Percentiles rank a stretch among this genome's conserved stretches.
These are phyloP conservation scores for Alloteropsis semialata DNA, from an alignment of 176 grass and related monocot genomes.

Conservation along the genomic window DNA sequence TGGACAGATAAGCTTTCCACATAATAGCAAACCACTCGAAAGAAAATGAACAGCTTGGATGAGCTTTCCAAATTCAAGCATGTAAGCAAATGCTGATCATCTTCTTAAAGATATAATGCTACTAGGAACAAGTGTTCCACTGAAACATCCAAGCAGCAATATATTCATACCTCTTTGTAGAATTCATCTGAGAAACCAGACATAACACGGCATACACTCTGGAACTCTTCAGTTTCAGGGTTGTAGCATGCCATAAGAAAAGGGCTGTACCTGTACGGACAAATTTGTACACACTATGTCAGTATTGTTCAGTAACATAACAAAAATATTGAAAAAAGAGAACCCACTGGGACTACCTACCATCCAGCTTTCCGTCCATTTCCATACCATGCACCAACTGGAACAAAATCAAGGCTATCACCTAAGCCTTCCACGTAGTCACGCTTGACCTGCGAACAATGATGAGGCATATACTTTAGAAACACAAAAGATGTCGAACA, in stretches of 20 bases:
- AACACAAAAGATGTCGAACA: constrained; percentile 17
- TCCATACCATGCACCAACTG: constrained; percentile 91
- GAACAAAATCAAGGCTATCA: constrained; percentile 89
- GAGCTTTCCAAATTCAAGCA: neutral
- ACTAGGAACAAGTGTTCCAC: neutral
- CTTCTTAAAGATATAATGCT: constrained; percentile 5
- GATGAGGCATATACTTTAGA: constrained; percentile 16
- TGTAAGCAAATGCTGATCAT: neutral
- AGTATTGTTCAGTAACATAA: constrained; percentile 2
- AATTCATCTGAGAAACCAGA: constrained; percentile 91
- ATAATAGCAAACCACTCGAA: neutral
- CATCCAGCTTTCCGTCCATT: constrained; percentile 96
- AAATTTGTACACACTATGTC: constrained; percentile 2
- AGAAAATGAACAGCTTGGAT: neutral
- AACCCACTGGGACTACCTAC: constrained; percentile 30
- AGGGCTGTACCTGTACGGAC: constrained; percentile 78
- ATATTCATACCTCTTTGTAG: constrained; percentile 78
- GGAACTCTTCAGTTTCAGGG: constrained; percentile 85
- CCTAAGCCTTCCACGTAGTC: constrained; percentile 94
- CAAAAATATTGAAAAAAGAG: neutral
- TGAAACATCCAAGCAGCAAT: neutral
- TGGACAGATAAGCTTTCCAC: neutral
- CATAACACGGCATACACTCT: constrained; percentile 96
- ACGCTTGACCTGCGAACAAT: constrained; percentile 68
- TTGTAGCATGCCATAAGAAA: constrained; percentile 99